Evolutionary conservation across 1,284 basidiomycete species (phyloP).

Genomic region (Ceratobasidium sp.): DNA sequence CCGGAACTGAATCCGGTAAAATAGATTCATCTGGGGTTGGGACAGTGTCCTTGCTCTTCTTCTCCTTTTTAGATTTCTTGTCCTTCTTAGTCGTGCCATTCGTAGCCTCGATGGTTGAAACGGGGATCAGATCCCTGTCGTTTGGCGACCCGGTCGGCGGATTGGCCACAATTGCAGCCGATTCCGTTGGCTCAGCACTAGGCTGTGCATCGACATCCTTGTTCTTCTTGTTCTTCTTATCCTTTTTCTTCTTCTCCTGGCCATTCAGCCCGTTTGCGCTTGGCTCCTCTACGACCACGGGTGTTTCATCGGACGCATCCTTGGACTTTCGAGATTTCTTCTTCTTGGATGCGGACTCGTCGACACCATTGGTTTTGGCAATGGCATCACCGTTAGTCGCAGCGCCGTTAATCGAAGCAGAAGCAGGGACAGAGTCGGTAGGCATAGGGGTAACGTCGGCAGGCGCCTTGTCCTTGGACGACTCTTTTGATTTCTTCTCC

Average conservation of each 20-base stretch:
- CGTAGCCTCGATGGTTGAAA: constrained; percentile 44
- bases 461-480: constrained; percentile 17
- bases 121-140: constrained; percentile 6
- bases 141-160: no score
- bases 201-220: no score
- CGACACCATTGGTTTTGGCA: constrained; percentile 46
- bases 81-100: constrained; percentile 47
- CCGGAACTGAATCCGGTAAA: constrained; percentile 44
- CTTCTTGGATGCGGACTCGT: constrained; percentile 48
- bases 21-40: constrained; percentile 41
- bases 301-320: background rate
- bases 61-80: constrained; percentile 43
- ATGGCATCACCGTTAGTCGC: constrained; percentile 43
- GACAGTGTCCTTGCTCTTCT: constrained; percentile 39
- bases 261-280: background rate
- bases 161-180: no score
- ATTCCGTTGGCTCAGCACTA: no score
- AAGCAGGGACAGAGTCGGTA: background rate
- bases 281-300: background rate
- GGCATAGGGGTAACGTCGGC: background rate
- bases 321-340: constrained; percentile 46
- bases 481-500: constrained; percentile 24
- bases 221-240: constrained; percentile 39
- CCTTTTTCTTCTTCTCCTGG: constrained; percentile 39
- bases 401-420: constrained; percentile 20